These are phyloP conservation scores for Irpex lacteus DNA, from an alignment of 1,284 basidiomycete species.

Conservation along the genomic window DNA sequence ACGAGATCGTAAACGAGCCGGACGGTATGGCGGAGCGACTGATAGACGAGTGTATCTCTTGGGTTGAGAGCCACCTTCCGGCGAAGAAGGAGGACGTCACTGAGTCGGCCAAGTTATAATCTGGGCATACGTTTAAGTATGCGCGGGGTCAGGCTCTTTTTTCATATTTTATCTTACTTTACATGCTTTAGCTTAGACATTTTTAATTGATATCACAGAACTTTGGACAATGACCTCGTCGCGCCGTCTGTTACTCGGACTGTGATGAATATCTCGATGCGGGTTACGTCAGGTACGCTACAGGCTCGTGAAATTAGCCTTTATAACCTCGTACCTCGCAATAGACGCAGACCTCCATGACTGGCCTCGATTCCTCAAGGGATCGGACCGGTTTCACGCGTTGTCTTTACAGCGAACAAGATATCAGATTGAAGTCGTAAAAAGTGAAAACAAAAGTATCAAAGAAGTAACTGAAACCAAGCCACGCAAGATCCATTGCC, in stretches of 20 bases:
- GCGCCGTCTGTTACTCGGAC: no score
- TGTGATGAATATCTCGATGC: no score
- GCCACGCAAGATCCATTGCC: neutral
- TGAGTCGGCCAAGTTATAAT: neutral
- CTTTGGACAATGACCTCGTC: no score
- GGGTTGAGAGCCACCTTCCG: conserved; percentile 40
- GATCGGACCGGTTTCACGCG: no score
- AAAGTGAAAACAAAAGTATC: neutral
- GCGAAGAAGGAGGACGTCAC: neutral
- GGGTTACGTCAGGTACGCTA: no score
- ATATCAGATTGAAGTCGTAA: neutral
- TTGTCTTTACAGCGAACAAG: neutral
- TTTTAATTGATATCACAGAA: neutral
- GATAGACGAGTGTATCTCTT: conserved; percentile 52
- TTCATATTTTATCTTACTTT: neutral
- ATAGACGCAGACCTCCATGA: no score
- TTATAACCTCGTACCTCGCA: no score
- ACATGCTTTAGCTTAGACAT: neutral
- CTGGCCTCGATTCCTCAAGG: no score
- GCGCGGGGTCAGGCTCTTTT: neutral
- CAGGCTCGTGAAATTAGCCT: no score
- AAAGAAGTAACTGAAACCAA: neutral
- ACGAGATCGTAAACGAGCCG: conserved; percentile 84
- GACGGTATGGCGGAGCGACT: conserved; percentile 63
- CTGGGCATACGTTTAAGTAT: neutral